phyloP scores from a whole-genome alignment of 257 asterid species.

The Catharanthus roseus region DNA sequence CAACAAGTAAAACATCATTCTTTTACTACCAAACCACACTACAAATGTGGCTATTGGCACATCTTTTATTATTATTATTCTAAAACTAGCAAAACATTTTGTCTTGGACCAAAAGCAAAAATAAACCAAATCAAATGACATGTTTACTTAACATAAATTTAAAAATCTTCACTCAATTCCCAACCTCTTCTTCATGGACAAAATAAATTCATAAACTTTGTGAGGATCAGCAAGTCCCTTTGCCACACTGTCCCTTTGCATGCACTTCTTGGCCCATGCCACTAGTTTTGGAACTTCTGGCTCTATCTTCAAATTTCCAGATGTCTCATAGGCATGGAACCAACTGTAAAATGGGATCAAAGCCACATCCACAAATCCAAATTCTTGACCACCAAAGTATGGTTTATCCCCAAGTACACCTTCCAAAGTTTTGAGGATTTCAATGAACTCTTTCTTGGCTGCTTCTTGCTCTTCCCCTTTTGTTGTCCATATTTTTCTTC shows the following conservation, averaged over 20 bases:
- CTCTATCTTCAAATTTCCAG: conserved; percentile 30
- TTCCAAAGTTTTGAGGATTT: conserved; percentile 28
- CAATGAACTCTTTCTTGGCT: conserved; percentile 28
- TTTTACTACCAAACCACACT: too few species aligned
- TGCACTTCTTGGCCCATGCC: conserved; percentile 27
- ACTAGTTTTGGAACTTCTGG: conserved; percentile 22
- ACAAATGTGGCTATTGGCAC: not conserved
- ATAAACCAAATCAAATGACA: too few species aligned
- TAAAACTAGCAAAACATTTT: too few species aligned
- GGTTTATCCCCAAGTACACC: conserved; percentile 37
- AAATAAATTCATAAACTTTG: conserved; percentile 19
- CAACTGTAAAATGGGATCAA: conserved; percentile 23
- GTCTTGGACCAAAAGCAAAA: too few species aligned
- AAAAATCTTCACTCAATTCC: conserved; percentile 14
- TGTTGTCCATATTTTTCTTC: conserved; percentile 21
- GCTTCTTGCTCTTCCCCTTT: conserved; percentile 39
- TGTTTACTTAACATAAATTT: too few species aligned
- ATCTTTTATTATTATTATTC: not conserved
- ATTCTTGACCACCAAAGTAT: conserved; percentile 42
- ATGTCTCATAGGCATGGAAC: conserved; percentile 35
- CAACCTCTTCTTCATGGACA: conserved; percentile 8
- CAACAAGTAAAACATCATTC: too few species aligned
- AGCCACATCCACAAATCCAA: conserved; percentile 37
- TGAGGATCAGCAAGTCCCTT: conserved; percentile 27
- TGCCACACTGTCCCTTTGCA: conserved; percentile 25